Percentiles rank a stretch among this genome's conserved stretches.
phyloP scores from a whole-genome alignment of 306 rosid species.

The Prunus salicina region DNA sequence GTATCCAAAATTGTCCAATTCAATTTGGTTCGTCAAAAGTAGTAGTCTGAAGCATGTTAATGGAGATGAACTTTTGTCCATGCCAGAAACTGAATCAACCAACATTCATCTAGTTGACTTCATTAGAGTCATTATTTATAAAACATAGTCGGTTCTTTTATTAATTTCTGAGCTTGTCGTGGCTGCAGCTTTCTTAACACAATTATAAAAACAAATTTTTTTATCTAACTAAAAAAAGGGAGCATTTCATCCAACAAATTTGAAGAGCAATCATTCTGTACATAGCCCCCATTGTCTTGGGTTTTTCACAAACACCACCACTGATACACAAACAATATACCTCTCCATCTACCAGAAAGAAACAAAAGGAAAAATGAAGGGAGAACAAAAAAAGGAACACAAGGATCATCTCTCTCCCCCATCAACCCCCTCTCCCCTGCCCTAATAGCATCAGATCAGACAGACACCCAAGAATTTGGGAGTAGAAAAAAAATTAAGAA shows the following conservation, averaged over 20 bases:
- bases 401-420: slow-evolving; percentile 25
- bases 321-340: slow-evolving; percentile 49
- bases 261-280: slow-evolving; percentile 25
- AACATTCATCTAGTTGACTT: too few species aligned
- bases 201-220: too few species aligned
- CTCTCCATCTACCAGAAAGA: slow-evolving; percentile 48
- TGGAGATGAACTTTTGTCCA: not conserved
- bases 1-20: not conserved
- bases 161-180: too few species aligned
- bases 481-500: slow-evolving; percentile 26
- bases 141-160: too few species aligned
- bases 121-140: not conserved
- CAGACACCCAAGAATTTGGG: slow-evolving; percentile 41
- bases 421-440: slow-evolving; percentile 28
- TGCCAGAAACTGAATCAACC: too few species aligned
- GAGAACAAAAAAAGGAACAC: not conserved
- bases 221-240: not conserved
- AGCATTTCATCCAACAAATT: slow-evolving; percentile 13
- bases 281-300: slow-evolving; percentile 37
- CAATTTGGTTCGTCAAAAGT: not conserved
- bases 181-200: not conserved
- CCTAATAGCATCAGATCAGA: slow-evolving; percentile 22
- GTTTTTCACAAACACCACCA: slow-evolving; percentile 46
- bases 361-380: slow-evolving; percentile 12
- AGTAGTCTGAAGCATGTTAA: not conserved